Evolutionary conservation across 1,139 yeast species (phyloP).

Genomic region (Blastobotrys proliferans): DNA sequence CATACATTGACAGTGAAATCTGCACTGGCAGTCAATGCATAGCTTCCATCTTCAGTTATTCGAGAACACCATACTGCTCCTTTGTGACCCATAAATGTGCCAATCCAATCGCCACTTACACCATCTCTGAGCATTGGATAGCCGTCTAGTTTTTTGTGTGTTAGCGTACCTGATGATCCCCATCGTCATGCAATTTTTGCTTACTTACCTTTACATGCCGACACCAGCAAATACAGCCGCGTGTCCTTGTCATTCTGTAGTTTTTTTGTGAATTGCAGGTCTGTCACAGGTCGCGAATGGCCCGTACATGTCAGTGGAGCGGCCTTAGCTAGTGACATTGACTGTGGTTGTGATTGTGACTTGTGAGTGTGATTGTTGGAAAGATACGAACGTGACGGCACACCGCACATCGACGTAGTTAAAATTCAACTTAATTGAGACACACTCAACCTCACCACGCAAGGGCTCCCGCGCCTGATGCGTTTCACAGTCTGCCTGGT

Average conservation of each 20-base stretch:
- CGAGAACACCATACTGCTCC: conserved; percentile 40
- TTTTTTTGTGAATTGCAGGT: conserved; percentile 31
- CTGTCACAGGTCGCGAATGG: conserved; percentile 39
- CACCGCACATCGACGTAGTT: no score
- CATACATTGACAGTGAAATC: conserved; percentile 38
- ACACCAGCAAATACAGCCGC: conserved; percentile 23
- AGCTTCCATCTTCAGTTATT: conserved; percentile 27
- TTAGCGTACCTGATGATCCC: neutral
- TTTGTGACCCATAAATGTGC: conserved; percentile 38
- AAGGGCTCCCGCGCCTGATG: no score
- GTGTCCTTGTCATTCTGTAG: conserved; percentile 13
- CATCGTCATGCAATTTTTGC: no score
- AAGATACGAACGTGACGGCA: no score
- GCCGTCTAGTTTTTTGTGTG: conserved; percentile 29
- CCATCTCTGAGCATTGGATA: conserved; percentile 39
- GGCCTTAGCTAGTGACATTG: conserved; percentile 25
- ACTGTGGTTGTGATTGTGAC: no score
- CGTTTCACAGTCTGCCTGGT: no score
- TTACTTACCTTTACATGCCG: conserved; percentile 36
- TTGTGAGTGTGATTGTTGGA: no score
- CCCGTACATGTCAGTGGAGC: conserved; percentile 38
- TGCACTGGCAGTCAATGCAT: conserved; percentile 36
- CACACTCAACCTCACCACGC: no score
- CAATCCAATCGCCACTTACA: conserved; percentile 40
- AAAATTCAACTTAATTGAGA: no score